Evolutionary conservation across 305 asterid genomes (phyloP), one percentile per base, ranked within the genome.

Genomic region (Withania somnifera): DNA sequence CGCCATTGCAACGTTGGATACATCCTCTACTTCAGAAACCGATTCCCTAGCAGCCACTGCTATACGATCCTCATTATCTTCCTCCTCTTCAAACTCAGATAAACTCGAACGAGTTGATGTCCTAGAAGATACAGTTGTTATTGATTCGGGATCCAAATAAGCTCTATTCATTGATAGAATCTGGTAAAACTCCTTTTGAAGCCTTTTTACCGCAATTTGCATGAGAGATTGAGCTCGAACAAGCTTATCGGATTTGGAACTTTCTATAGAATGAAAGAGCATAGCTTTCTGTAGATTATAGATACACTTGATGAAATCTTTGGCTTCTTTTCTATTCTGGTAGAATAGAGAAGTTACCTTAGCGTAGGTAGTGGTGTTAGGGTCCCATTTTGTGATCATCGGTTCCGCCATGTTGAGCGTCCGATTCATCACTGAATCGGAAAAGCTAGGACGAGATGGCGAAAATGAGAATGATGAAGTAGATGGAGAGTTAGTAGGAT

Each of bases 141-240:
- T 92, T 0, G 97, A 93, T 57, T 93, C 97, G 0, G 97, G 97
- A 77, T 95, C 99, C 61, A 95, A 90, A 51, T 91, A 91, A 42
- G 95, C 98, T 24, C 97, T 85, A 56, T 92, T 95, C 87, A 84
- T 88, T 3, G 98, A 91, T 34, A 95, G 86, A 24, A 93, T 90
- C 89, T 91, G 98, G 89, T 95, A 92, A 63, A 95, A 92, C 88
- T 95, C 98, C 83, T 92, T 93, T 85, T 93, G 93, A 3, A 95
- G 89, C 38, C 97, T 84, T 83, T 89, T 91, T 94, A 95, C 86
- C 0, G 98, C 97, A 26, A 87, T 86, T 77, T 90, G 91, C 98
- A 93, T 95, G 53, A 93, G 85, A 75, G 82, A 88, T 58, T 95
- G 94, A 1, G 94, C 94, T 0, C 89, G 92, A 19, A 75, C 82